phyloP scores from a whole-genome alignment of 768 basidiomycete genomes.

The Termitomyces sp. region DNA sequence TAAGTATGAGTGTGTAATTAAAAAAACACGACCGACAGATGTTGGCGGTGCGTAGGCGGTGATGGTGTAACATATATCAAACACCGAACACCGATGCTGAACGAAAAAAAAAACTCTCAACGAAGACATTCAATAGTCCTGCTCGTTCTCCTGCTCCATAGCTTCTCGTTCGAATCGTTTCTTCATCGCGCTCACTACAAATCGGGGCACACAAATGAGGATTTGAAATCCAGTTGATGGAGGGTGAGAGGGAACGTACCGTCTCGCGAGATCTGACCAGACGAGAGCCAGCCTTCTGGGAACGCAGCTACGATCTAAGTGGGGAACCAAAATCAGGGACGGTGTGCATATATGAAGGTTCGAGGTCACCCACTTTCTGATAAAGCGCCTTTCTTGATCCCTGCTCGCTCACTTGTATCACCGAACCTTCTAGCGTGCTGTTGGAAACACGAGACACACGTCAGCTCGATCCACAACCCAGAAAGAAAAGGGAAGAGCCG shows the following conservation, averaged over 20 bases:
- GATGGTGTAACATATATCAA: not conserved
- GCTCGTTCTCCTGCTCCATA: constrained; percentile 49
- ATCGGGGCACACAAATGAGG: not conserved
- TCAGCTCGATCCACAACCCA: not conserved
- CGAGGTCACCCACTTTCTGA: constrained; percentile 51
- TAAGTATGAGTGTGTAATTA: not conserved
- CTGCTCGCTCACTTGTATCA: constrained; percentile 76
- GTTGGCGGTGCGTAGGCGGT: not conserved
- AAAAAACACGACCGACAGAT: not conserved
- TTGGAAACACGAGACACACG: not conserved
- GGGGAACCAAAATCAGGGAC: not conserved
- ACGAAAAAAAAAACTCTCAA: not conserved
- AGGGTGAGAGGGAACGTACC: constrained; percentile 38
- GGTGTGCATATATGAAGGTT: not conserved
- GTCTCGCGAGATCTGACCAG: constrained; percentile 84
- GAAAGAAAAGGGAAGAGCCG: not conserved
- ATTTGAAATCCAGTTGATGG: not conserved
- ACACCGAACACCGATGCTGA: not conserved
- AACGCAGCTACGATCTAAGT: constrained; percentile 72
- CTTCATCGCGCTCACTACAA: constrained; percentile 78
- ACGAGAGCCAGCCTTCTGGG: constrained; percentile 82
- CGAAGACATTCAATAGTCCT: not conserved
- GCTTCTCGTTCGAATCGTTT: constrained; percentile 74
- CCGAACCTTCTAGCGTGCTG: constrained; percentile 61
- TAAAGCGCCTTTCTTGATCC: constrained; percentile 77